Evolutionary conservation across 371 early-diverging fungal genomes (phyloP).

Genomic region (Mucor ambiguus): DNA sequence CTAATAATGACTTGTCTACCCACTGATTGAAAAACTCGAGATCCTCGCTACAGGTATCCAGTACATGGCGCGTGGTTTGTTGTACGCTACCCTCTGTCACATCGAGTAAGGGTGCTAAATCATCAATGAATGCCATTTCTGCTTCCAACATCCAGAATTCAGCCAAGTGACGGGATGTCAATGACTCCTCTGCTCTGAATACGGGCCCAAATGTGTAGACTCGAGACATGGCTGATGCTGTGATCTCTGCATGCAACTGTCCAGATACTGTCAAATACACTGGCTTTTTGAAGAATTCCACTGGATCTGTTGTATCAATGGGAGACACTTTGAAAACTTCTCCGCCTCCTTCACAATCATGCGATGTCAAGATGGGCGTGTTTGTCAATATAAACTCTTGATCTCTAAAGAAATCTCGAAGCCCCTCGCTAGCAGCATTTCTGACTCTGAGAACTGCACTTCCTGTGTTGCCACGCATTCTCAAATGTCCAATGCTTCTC

Average conservation of each 20-base stretch:
- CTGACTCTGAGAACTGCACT: constrained; percentile 76
- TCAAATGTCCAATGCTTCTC: constrained; percentile 77
- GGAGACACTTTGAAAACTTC: constrained; percentile 75
- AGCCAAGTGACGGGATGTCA: constrained; percentile 85
- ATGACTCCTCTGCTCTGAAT: constrained; percentile 88
- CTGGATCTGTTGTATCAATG: constrained; percentile 32
- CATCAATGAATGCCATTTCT: constrained; percentile 77
- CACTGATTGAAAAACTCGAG: constrained; percentile 56
- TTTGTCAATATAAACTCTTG: constrained; percentile 81
- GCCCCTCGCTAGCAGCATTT: constrained; percentile 62
- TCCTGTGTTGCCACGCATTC: constrained; percentile 79
- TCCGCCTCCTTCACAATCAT: constrained; percentile 96
- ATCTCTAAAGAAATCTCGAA: constrained; percentile 75
- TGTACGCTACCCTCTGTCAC: constrained; percentile 62
- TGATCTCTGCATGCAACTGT: constrained; percentile 87
- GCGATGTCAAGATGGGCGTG: constrained; percentile 84
- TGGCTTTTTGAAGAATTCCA: constrained; percentile 76
- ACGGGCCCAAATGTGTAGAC: constrained; percentile 89
- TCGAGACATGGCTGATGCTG: constrained; percentile 73
- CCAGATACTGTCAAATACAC: constrained; percentile 88
- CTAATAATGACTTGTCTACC: constrained; percentile 49
- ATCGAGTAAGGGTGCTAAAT: constrained; percentile 55
- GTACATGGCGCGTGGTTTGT: constrained; percentile 50
- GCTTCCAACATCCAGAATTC: constrained; percentile 98
- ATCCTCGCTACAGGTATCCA: constrained; percentile 57